Evolutionary conservation across 768 basidiomycete genomes (phyloP), one percentile per base, ranked within the genome.

Genomic region (Lentinula guzmanii): DNA sequence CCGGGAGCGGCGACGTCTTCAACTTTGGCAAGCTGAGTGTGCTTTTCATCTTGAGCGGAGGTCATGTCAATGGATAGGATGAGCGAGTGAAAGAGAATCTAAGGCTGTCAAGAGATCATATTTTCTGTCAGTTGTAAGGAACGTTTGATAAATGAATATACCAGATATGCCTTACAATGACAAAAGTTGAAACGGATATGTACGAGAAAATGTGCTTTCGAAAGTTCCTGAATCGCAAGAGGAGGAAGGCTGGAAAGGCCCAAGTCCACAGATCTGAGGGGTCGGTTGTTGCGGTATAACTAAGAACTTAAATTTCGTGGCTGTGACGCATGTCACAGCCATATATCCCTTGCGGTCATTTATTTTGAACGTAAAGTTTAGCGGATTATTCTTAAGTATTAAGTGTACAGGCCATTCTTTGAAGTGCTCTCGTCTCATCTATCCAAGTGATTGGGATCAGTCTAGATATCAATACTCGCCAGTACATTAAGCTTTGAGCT

Each of bases 21-120:
- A n/a, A 56, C 41, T 16, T 42, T 31, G 24, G 21, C n/a, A 2
- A 45, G 55, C 39, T 45, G 21, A n/a, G 15, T 18, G 41, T 43
- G 11, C 41, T 56, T 56, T 56, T 56, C 55, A 31, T 56, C 24
- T 42, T 56, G 55, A 56, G 55, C 16, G 10, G 55, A 45, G 55
- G 24, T 18, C 11, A 21, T 33, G 13, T 56, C 21, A 13, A 5
- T 21, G 53, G 39, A 41, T 42, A 18, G 37, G 18, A 43, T 15
- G 55, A 31, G 24, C 9, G 39, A 15, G 37, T 4, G 53, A 56
- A 48, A 48, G 16, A 45, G 21, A 48, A 43, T 43, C 42, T 43
- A 43, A 48, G 21, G 46, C 46, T 48, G 46, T 48, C 46, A 48
- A n/a, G 10, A 28, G 16, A 48, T 24, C 46, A 48, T 48, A 48